Base-by-base conservation (phyloP, 331 rosid species). In the Malus hybrid region DNA sequence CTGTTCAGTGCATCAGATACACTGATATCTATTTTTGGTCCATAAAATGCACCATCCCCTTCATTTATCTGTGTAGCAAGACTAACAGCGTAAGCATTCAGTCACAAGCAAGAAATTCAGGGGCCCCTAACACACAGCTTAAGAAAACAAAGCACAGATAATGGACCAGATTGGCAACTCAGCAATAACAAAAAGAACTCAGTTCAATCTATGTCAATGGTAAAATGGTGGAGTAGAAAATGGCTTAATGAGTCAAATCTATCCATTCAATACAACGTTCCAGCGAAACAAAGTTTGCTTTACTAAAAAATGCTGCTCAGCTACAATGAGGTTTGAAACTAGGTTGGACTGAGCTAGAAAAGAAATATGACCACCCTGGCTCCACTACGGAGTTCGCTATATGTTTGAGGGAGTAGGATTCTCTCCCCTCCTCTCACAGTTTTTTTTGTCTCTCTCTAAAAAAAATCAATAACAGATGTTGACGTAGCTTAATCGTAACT, bases 1-100 rank as follows among this genome's bases (percentile, higher is more conserved):
- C 96, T 89, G 62, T 77, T 89, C 84, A 94, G 75, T 5, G 97
- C 97, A 81, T 92, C 97, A 26, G 97, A 92, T 50, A 94, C 97
- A 48, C 91, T 90, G 78, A 90, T 90, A 79, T 94, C 99, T 78
- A 94, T 94, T 85, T 94, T 92, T 65, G 99, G 97, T 77, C 99
- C 99, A 80, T 90, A 92, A 82, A 92, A 94, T 73, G 99, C 99
- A 39, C 97, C 99, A 82, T 94, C 99, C 66, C 96, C 99, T 89
- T 90, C 97, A 82, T 92, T 77, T 68, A 87, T 73, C 97, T 94
- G 89, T 70, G 68, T 57, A 75, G 74, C 70, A 78, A 69, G 63
- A 81, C 63, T 24, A 63, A 63, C 58, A 82, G 53, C 32, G 68
- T 69, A 68, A 82, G 84, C 77, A 79, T 61, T 60, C 46, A 16